Base-by-base conservation (phyloP, 2,329 filamentous ascomycete species). In the Colletotrichum brevisporum region DNA sequence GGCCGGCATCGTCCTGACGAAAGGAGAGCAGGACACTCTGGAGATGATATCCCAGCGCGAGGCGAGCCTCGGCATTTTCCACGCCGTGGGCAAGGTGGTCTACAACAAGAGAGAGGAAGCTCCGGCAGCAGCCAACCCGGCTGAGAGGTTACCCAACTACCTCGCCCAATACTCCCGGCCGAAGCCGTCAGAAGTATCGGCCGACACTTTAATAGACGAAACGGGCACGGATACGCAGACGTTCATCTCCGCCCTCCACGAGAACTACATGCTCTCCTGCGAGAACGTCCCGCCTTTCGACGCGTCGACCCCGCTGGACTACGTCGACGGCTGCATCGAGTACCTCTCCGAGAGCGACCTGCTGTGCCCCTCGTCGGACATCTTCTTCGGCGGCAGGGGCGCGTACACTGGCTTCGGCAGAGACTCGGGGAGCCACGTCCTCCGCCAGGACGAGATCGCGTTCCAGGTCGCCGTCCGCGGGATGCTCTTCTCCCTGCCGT, bases 11-110 rank as follows among this genome's bases (percentile, higher is more conserved):
- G 81, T 83, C 4, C 80, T 97, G 67, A 97, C 94, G 0, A 87
- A 88, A 70, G 91, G 92, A 75, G 96, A 98, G 78, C 85, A 89
- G 67, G 92, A 97, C 71, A 95, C 90, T 5, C 80, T 98, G 10
- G 90, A 94, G 75, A 83, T 96, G 68, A 89, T 98, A 24, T 94
- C 93, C 1, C 94, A 95, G 75, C 89, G 96, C 64, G 96, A 98
- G 81, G 91, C 93, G 16, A 97, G 92, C 71, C 84, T 99, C 3
- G 96, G 95, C 1, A 94, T 99, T 58, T 99, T 99, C 76, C 96
- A 99, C 78, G 94, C 96, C 0, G 93, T 98, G 13, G 96, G 95
- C 4, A 98, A 96, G 77, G 93, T 99, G 2, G 91, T 98, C 1
- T 97, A 98, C 83, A 99, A 99, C 83, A 99, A 98, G 78, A 89